phyloP scores from a whole-genome alignment of 768 basidiomycete genomes.

The Rhizopogon vinicolor region DNA sequence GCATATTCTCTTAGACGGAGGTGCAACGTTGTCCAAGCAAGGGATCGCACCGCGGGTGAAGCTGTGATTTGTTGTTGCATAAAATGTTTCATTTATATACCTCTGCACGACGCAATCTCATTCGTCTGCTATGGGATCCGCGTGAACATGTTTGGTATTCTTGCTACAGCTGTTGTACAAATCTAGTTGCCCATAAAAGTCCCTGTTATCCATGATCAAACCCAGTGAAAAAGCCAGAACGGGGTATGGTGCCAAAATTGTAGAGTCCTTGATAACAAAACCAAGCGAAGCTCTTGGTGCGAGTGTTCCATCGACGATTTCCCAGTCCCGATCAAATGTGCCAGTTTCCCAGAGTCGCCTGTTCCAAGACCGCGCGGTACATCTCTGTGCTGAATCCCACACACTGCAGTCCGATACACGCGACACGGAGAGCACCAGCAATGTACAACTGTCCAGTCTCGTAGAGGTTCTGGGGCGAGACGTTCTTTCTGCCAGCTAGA shows the following conservation, averaged over 20 bases:
- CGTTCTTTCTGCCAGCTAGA: constrained; percentile 63
- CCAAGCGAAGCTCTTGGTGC: neutral
- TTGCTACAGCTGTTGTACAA: neutral
- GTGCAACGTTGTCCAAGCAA: constrained; percentile 25
- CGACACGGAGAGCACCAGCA: constrained; percentile 67
- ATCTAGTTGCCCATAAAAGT: neutral
- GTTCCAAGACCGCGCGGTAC: constrained; percentile 63
- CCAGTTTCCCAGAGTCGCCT: constrained; percentile 36
- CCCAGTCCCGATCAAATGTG: neutral
- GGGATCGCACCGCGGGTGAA: constrained; percentile 20
- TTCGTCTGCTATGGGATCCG: neutral
- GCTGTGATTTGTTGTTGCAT: constrained; percentile 8
- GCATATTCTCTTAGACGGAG: constrained; percentile 72
- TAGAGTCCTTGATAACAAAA: neutral
- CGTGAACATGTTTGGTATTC: neutral
- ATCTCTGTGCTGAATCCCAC: constrained; percentile 68
- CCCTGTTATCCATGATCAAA: neutral
- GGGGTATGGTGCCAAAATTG: neutral
- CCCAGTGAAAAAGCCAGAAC: neutral
- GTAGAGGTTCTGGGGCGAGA: constrained; percentile 73
- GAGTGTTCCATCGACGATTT: neutral
- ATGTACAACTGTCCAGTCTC: constrained; percentile 70
- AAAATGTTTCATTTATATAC: too few species aligned
- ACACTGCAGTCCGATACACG: constrained; percentile 72
- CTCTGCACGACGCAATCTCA: neutral